Conservation (phyloP, 495 filamentous ascomycete species). For the Margaritispora aquatica region DNA sequence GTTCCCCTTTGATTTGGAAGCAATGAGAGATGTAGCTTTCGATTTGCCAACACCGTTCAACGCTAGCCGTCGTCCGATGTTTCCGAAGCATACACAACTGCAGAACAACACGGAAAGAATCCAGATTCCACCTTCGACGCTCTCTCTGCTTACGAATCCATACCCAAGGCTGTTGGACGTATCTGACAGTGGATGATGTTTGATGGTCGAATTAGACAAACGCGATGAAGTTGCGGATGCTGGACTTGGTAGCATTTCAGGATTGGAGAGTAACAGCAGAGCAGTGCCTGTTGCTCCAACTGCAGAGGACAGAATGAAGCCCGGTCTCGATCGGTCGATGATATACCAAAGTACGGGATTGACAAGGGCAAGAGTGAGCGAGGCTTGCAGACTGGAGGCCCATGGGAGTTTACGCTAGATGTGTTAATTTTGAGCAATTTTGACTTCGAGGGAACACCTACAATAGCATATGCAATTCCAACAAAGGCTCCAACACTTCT, state of each 20-base stretch:
- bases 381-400: slow-evolving; percentile 90
- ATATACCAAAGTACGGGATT: slow-evolving; percentile 96
- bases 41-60: slow-evolving; percentile 22
- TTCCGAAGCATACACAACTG: slow-evolving; percentile 91
- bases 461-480: slow-evolving; percentile 94
- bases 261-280: slow-evolving; percentile 63
- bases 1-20: neutral
- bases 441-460: slow-evolving; percentile 35
- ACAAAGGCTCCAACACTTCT: slow-evolving; percentile 90
- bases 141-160: slow-evolving; percentile 61
- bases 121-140: slow-evolving; percentile 76
- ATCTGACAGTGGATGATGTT: neutral
- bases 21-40: neutral
- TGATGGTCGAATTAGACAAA: slow-evolving; percentile 21
- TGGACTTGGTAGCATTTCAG: slow-evolving; percentile 68
- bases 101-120: slow-evolving; percentile 90
- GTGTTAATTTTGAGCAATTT: slow-evolving; percentile 7
- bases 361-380: slow-evolving; percentile 80
- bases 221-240: slow-evolving; percentile 3
- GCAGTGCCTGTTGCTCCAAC: slow-evolving; percentile 71
- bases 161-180: neutral
- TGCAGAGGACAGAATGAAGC: slow-evolving; percentile 66
- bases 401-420: slow-evolving; percentile 75
- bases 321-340: slow-evolving; percentile 81
- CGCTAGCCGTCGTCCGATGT: slow-evolving; percentile 79